A percentile compares a stretch with the other conserved stretches of the same genome.
Evolutionary conservation across 257 asterid species (phyloP).

Genomic region (Solanum sitiens): DNA sequence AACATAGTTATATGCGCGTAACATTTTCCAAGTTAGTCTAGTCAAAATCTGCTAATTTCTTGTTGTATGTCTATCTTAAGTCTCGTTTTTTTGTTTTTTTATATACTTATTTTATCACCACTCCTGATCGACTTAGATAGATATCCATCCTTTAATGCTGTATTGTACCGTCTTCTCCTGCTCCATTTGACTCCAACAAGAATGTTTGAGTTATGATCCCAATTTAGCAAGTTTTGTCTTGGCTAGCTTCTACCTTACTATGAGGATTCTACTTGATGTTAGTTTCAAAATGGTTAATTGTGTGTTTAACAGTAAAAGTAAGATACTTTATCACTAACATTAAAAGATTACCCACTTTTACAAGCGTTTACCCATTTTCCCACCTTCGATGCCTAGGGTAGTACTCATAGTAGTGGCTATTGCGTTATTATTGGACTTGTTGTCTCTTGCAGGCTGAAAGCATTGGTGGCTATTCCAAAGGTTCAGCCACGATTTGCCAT

Average conservation of each 20-base stretch:
- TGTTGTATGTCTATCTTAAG: not conserved
- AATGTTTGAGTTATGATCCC: not conserved
- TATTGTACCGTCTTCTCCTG: not conserved
- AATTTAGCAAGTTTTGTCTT: not conserved
- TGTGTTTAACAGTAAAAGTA: not conserved
- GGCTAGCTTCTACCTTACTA: not conserved
- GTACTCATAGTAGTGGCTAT: not conserved
- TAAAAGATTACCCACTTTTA: not conserved
- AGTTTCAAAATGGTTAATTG: not conserved
- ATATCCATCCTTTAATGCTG: not conserved
- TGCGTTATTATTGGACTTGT: not conserved
- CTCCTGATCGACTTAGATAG: not conserved
- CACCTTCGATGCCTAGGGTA: not conserved
- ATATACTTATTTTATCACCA: not conserved
- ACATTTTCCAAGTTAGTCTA: not conserved
- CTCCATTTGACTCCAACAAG: not conserved
- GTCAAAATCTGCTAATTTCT: not conserved
- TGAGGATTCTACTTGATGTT: not conserved
- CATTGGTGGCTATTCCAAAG: slow-evolving; percentile 81
- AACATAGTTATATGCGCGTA: not conserved
- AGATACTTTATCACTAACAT: not conserved
- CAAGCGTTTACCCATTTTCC: not conserved
- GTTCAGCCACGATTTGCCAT: slow-evolving; percentile 92
- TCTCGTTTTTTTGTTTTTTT: not conserved
- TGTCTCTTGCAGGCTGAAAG: slow-evolving; percentile 64